Evolutionary conservation across 163 green algal genomes (phyloP), one percentile per base, ranked within the genome.

Genomic region (Chloromonas sp.): DNA sequence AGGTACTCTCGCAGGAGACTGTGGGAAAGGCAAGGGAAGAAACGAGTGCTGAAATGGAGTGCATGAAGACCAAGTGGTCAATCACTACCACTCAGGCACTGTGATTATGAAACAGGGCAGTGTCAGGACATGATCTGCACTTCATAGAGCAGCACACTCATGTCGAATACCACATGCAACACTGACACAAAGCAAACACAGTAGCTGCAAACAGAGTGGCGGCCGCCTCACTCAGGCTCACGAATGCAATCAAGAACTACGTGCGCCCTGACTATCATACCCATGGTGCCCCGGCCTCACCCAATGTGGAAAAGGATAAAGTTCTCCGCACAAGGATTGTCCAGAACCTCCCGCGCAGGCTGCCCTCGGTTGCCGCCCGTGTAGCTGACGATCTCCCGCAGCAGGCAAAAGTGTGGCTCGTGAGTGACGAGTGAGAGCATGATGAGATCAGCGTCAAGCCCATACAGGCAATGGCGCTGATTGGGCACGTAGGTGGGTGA

Each of bases 261-360:
- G 36, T 36, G 36, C 36, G 36, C 36, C 36, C 36, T 36, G 36
- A 36, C 36, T 36, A 36, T 36, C 36, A 36, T 36, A 36, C 36
- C 36, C 36, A 36, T 36, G 36, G 36, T 36, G 36, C 36, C 36
- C 36, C 36, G 36, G 36, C 36, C 90, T 79, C 84, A 95, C 90
- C 94, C 91, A 1, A 99, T 95, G 66, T 98, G 95, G 79, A 98
- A 95, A 1, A 98, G 87, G 14, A 98, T 93, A 90, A 98, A 99
- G 83, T 95, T 93, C 84, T 98, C 94, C 1, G 94, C 91, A 62
- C 91, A 93, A 3, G 95, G 94, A 84, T 97, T 98, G 1, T 96
- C 92, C 70, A 98, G 87, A 60, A 93, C 92, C 86, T 98, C 95
- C 0, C 96, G 85, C 1, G 89, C 87, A 3, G 96, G 95, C 88